Evolutionary conservation across 2,329 filamentous ascomycete species (phyloP).

Genomic region (Phialophora expanda): DNA sequence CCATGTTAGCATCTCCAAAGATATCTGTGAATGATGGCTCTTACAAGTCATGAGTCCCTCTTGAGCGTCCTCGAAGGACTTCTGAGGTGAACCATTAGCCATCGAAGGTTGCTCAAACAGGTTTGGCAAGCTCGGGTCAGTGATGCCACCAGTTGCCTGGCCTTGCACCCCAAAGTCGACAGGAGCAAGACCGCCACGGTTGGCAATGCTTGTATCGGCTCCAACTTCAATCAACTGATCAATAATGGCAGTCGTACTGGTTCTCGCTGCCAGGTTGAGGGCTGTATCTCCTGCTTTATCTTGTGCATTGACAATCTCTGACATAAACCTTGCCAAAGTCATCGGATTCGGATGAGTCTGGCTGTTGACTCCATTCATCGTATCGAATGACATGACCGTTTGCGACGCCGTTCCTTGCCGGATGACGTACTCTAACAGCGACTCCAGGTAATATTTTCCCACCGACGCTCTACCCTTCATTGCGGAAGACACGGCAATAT

Average conservation of each 20-base stretch:
- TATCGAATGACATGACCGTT: constrained; percentile 49
- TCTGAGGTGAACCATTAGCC: constrained; percentile 47
- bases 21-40: constrained; percentile 19
- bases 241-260: constrained; percentile 92
- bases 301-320: constrained; percentile 93
- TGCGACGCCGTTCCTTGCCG: constrained; percentile 72
- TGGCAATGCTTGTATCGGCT: constrained; percentile 88
- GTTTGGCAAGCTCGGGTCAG: constrained; percentile 43
- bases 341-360: constrained; percentile 58
- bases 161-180: constrained; percentile 90
- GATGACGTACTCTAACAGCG: constrained; percentile 90
- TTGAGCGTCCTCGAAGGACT: constrained; percentile 52
- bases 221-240: constrained; percentile 96
- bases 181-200: constrained; percentile 84
- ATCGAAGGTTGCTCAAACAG: constrained; percentile 46
- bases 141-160: constrained; percentile 39
- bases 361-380: constrained; percentile 42
- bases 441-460: constrained; percentile 94
- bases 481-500: constrained; percentile 93
- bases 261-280: constrained; percentile 88
- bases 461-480: constrained; percentile 91
- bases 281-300: constrained; percentile 95
- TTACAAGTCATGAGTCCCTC: constrained; percentile 54
- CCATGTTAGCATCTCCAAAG: constrained; percentile 44
- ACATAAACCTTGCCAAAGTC: constrained; percentile 90